Evolutionary conservation across 2,329 filamentous ascomycete species (phyloP), one percentile per base, ranked within the genome.

Genomic region (Talaromyces sp.): DNA sequence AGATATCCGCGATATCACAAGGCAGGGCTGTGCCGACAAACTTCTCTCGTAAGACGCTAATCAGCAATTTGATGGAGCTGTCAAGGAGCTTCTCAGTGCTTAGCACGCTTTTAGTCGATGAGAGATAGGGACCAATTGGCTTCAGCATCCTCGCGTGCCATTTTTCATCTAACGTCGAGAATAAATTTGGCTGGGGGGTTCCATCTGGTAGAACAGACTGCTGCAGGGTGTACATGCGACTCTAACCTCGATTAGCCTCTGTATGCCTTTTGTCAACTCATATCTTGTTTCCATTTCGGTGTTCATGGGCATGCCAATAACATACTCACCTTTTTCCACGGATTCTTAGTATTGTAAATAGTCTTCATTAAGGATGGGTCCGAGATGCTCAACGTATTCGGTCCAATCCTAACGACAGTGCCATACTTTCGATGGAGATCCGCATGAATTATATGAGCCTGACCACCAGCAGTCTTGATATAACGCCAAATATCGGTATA

Each of bases 341-440:
- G 73, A 66, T 92, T 93, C 73, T 92, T 93, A 33, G 93, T 79
- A 0, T 90, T 90, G 74, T 94, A 95, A 59, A 94, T 93, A 11
- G 82, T 80, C 77, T 90, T 91, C 69, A 94, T 82, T 0, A 90
- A 88, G 64, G 84, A 85, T 0, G 91, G 90, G 69, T 92, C 85
- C 6, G 89, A 86, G 70, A 94, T 92, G 0, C 89, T 91, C 2
- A 95, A 77, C 0, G 81, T 81, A 68, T 93, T 93, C 0, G 91
- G 91, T 0, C 90, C 91, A 24, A 93, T 78, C 2, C 91, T 84
- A 1, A 95, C 90, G 6, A 93, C 82, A 70, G 90, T 85, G 43
- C 91, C 91, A 79, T 92, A 83, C 70, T 90, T 84, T 14, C 84
- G 82, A 74, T 95, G 91, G 1, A 94, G 81, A 10, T 78, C 81